phyloP scores from a whole-genome alignment of 2,329 filamentous ascomycete genomes.

The Pyrenophora graminea region DNA sequence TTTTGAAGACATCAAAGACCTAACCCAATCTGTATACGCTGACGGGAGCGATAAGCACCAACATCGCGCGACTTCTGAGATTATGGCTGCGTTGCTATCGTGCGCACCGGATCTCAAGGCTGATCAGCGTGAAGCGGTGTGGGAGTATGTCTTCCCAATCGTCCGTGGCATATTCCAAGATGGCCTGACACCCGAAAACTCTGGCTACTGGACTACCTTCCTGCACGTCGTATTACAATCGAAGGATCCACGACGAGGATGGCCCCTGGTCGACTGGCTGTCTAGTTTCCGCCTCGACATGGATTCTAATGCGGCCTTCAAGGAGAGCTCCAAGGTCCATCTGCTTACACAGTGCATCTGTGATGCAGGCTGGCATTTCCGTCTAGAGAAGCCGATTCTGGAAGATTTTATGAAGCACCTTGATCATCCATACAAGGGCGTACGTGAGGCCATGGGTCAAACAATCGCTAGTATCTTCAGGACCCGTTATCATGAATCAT shows the following conservation, averaged over 20 bases:
- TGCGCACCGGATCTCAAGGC: conserved; percentile 78
- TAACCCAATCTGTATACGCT: conserved; percentile 77
- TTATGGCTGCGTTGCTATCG: conserved; percentile 81
- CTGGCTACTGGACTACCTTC: conserved; percentile 92
- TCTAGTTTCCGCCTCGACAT: conserved; percentile 89
- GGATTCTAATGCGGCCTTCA: conserved; percentile 95
- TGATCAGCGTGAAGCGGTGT: conserved; percentile 74
- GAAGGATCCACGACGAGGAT: conserved; percentile 85
- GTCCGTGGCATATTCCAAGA: conserved; percentile 86
- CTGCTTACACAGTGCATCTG: conserved; percentile 85
- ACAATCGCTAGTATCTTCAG: conserved; percentile 87
- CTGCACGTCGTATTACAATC: conserved; percentile 85
- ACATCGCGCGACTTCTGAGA: conserved; percentile 92
- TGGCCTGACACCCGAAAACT: conserved; percentile 90
- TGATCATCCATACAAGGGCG: conserved; percentile 96
- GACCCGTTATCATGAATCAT: conserved; percentile 92
- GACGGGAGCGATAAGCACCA: conserved; percentile 98
- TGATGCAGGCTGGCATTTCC: conserved; percentile 95
- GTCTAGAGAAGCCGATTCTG: conserved; percentile 82
- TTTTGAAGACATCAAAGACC: conserved; percentile 84
- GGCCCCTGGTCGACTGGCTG: conserved; percentile 82
- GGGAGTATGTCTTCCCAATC: conserved; percentile 89
- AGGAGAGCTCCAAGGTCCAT: conserved; percentile 95
- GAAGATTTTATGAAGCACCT: conserved; percentile 88
- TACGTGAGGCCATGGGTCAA: conserved; percentile 90